These are phyloP conservation scores for Dioscorea dumetorum DNA, from an alignment of 106 monocot genomes.

Conservation along the genomic window DNA sequence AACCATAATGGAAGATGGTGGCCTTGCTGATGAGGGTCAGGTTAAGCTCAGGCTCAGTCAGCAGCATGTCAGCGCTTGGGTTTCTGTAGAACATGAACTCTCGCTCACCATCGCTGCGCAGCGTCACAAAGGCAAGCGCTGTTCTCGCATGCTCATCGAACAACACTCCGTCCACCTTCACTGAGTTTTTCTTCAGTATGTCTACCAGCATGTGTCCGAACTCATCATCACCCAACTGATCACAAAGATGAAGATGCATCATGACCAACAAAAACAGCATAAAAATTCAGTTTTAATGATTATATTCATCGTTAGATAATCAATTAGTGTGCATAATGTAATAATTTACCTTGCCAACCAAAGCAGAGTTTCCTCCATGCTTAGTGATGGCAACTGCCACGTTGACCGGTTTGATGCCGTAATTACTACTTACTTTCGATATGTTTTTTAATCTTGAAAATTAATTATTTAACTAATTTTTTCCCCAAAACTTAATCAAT, in stretches of 20 bases:
- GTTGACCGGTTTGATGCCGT: not conserved
- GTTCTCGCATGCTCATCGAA: constrained; percentile 4
- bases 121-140: constrained; percentile 3
- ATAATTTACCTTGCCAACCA: not conserved
- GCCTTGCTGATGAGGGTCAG: not conserved
- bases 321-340: not conserved
- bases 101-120: not conserved
- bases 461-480: no score
- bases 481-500: no score
- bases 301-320: no score
- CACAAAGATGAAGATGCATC: not conserved
- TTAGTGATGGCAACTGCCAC: constrained; percentile 4
- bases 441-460: no score
- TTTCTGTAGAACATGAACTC: constrained; percentile 14
- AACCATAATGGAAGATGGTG: constrained; percentile 9
- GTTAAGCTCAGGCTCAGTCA: constrained; percentile 1
- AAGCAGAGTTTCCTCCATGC: not conserved
- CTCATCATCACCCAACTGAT: constrained; percentile 7
- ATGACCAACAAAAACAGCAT: not conserved
- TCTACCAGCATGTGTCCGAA: constrained; percentile 7
- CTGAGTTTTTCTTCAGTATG: constrained; percentile 4
- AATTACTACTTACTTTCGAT: no score
- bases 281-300: no score
- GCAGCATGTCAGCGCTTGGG: constrained; percentile 7
- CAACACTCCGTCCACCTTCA: not conserved